Conservation (phyloP, 2,329 filamentous ascomycete genomes). For the Aspergillus pseudoglaucus region DNA sequence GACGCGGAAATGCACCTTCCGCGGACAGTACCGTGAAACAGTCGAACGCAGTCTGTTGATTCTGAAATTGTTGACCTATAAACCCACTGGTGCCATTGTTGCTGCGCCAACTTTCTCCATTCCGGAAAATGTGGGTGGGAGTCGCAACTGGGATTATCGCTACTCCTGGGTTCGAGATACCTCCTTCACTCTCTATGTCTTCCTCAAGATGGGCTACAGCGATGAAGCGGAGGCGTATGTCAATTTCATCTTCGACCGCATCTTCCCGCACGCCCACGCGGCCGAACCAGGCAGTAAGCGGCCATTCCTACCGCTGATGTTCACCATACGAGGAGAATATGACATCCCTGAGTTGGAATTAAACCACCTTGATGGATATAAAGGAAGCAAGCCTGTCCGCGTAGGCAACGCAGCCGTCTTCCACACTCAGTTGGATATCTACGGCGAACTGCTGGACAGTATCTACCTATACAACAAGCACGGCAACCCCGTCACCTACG, state of each 20-base stretch:
- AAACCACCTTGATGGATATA: conserved; percentile 65
- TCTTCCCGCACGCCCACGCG: conserved; percentile 46
- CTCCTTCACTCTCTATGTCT: conserved; percentile 69
- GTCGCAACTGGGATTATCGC: conserved; percentile 44
- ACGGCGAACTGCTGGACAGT: conserved; percentile 69
- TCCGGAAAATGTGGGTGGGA: conserved; percentile 65
- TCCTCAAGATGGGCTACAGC: conserved; percentile 68
- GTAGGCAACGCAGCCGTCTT: conserved; percentile 72
- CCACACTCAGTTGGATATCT: conserved; percentile 73
- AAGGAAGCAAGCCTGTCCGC: conserved; percentile 63
- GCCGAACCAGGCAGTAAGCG: conserved; percentile 50
- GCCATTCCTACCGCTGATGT: conserved; percentile 66
- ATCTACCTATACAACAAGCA: conserved; percentile 77
- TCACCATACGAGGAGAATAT: conserved; percentile 67
- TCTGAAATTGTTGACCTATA: conserved; percentile 69
- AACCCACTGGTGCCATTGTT: conserved; percentile 71
- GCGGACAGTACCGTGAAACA: conserved; percentile 65
- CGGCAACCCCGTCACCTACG: conserved; percentile 69
- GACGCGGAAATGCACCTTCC: conserved; percentile 64
- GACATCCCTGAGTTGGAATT: conserved; percentile 67
- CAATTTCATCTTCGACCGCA: conserved; percentile 67
- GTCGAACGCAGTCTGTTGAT: conserved; percentile 66
- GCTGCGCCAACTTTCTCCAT: conserved; percentile 72
- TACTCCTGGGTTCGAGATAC: conserved; percentile 73
- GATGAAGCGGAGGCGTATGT: conserved; percentile 73